Conservation (phyloP, 768 basidiomycete species). For the Amanita polypyramis region DNA sequence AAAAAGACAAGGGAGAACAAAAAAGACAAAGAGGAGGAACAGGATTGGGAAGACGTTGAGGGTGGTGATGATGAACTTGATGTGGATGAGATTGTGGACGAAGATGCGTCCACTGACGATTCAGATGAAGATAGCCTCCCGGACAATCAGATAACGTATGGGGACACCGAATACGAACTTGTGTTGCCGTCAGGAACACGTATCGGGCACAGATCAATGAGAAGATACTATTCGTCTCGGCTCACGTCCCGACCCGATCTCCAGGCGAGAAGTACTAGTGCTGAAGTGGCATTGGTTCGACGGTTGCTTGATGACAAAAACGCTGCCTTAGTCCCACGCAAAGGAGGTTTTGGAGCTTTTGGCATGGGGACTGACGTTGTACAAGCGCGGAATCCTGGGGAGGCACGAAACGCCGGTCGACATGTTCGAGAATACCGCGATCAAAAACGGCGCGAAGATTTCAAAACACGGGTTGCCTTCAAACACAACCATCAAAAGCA, state of each 20-base stretch:
- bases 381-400: conserved; percentile 88
- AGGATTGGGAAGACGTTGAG: conserved; percentile 28
- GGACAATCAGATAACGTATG: conserved; percentile 55
- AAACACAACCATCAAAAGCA: conserved; percentile 85
- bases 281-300: conserved; percentile 68
- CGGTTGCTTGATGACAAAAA: conserved; percentile 73
- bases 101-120: conserved; percentile 23
- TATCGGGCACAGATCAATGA: conserved; percentile 85
- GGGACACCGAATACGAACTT: conserved; percentile 77
- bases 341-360: conserved; percentile 81
- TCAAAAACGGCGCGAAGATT: conserved; percentile 65
- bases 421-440: conserved; percentile 82
- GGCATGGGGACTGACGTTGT: conserved; percentile 76
- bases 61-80: conserved; percentile 28
- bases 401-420: conserved; percentile 85
- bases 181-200: conserved; percentile 88
- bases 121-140: conserved; percentile 28
- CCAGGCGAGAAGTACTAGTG: conserved; percentile 37
- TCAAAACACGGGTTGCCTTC: conserved; percentile 76
- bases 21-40: conserved; percentile 13
- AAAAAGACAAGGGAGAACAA: conserved; percentile 16
- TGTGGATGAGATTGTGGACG: conserved; percentile 34
- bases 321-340: conserved; percentile 72
- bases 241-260: conserved; percentile 20
- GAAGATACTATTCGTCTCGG: conserved; percentile 71